phyloP scores from a whole-genome alignment of 352 stramenopile genomes.

The Pythium sukuiense region DNA sequence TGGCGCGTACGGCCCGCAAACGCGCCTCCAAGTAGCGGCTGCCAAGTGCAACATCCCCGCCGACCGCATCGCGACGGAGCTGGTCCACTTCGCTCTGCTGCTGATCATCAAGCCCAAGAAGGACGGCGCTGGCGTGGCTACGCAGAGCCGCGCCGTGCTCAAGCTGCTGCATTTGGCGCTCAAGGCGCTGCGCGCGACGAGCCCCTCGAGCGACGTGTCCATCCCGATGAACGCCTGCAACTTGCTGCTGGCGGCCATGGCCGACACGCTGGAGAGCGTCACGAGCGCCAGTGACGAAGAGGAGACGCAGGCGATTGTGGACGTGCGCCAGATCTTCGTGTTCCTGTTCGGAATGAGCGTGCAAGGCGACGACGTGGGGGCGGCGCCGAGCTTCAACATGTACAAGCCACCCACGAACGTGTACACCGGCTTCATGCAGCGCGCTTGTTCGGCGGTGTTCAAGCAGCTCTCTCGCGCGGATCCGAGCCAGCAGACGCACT shows the following conservation, averaged over 20 bases:
- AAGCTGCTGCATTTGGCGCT: constrained; percentile 58
- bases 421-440: constrained; percentile 70
- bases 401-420: constrained; percentile 83
- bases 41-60: constrained; percentile 57
- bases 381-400: constrained; percentile 57
- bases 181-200: constrained; percentile 36
- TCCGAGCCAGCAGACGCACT: constrained; percentile 18
- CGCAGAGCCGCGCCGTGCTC: constrained; percentile 46
- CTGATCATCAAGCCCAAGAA: constrained; percentile 56
- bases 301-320: constrained; percentile 30
- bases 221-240: constrained; percentile 75
- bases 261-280: constrained; percentile 49
- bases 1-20: constrained; percentile 20
- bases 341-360: constrained; percentile 63
- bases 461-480: constrained; percentile 7
- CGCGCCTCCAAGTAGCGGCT: constrained; percentile 35
- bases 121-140: constrained; percentile 27
- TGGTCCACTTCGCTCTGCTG: constrained; percentile 69
- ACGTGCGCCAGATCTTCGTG: constrained; percentile 62
- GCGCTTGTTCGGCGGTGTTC: constrained; percentile 36
- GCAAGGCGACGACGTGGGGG: constrained; percentile 5
- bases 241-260: constrained; percentile 63
- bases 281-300: constrained; percentile 14
- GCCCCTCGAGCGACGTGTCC: constrained; percentile 19
- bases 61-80: constrained; percentile 55